phyloP scores from a whole-genome alignment of 1,284 basidiomycete genomes.

The Cryptococcus hybrid region DNA sequence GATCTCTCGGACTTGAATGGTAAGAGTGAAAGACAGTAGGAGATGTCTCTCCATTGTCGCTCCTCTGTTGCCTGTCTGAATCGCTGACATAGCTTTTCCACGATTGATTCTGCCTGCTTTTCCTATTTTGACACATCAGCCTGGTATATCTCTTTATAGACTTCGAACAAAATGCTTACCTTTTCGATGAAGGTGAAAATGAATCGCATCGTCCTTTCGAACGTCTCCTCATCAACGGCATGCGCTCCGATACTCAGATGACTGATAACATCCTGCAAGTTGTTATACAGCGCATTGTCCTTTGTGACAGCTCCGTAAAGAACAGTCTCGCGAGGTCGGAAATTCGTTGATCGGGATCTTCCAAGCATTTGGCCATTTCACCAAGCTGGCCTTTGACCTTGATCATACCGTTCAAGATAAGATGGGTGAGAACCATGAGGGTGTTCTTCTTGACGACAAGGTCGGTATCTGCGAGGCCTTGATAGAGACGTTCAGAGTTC shows the following conservation, averaged over 20 bases:
- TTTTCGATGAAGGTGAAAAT: conserved; percentile 98
- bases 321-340: conserved; percentile 94
- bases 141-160: not conserved
- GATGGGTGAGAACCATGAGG: conserved; percentile 95
- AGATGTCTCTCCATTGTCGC: conserved; percentile 96
- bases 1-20: conserved; percentile 97
- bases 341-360: conserved; percentile 86
- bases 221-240: conserved; percentile 87
- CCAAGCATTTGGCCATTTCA: conserved; percentile 98
- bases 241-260: conserved; percentile 92
- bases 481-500: conserved; percentile 93
- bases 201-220: conserved; percentile 90
- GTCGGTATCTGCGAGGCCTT: conserved; percentile 82
- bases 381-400: conserved; percentile 99
- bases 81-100: conserved; percentile 91
- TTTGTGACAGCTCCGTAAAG: conserved; percentile 95
- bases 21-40: conserved; percentile 88
- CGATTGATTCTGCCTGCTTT: conserved; percentile 91
- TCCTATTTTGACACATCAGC: conserved; percentile 57
- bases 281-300: conserved; percentile 99
- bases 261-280: conserved; percentile 93
- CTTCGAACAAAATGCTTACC: conserved; percentile 49
- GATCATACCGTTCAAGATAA: conserved; percentile 98
- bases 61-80: conserved; percentile 86
- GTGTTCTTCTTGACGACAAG: conserved; percentile 98